Base-by-base conservation (phyloP, 1,139 yeast species). In the Blastobotrys proliferans region DNA sequence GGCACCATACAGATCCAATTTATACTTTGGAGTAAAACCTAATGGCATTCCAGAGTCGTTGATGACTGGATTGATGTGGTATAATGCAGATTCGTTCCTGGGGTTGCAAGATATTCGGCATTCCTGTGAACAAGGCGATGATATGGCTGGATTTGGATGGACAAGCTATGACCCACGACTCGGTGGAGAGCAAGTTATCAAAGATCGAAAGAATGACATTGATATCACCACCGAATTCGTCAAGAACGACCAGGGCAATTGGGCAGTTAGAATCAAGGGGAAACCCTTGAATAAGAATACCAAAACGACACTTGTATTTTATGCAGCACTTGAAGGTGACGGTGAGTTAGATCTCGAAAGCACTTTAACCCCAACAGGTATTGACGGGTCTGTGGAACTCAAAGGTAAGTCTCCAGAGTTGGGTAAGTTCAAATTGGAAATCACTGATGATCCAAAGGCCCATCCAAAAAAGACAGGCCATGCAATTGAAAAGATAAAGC, bases 1-100 rank as follows among this genome's bases (percentile, higher is more conserved):
- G 98, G 97, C 96, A 0, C 95, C 97, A 0, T 92, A 90, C 64
- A 68, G 97, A 53, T 81, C 97, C 10, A 83, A 87, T 44, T 70
- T 87, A 38, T 92, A 90, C 64, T 71, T 90, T 52, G 97, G 98
- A 0, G 66, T 92, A 35, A 72, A 92, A 39, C 96, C 98, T 2
- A 56, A 61, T 14, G 44, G 42, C 17, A 60, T 80, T 38, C 83
- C 95, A n/a, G 70, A 80, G 35, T 83, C 95, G 1, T 69, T 92
- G 40, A 61, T 84, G 48, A 72, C 88, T 9, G 98, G 98, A 0
- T 64, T 90, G 25, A 79, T 92, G 81, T 92, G 98, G 98, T 86
- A 80, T 66, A 81, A 81, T 54, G 73, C 78, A 6, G 83, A 84
- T 49, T 67, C 70, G 30, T 72, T 74, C 50, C 62, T 67, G n/a